Conservation (phyloP, 2,329 filamentous ascomycete genomes). For the Hypomyces perniciosus region DNA sequence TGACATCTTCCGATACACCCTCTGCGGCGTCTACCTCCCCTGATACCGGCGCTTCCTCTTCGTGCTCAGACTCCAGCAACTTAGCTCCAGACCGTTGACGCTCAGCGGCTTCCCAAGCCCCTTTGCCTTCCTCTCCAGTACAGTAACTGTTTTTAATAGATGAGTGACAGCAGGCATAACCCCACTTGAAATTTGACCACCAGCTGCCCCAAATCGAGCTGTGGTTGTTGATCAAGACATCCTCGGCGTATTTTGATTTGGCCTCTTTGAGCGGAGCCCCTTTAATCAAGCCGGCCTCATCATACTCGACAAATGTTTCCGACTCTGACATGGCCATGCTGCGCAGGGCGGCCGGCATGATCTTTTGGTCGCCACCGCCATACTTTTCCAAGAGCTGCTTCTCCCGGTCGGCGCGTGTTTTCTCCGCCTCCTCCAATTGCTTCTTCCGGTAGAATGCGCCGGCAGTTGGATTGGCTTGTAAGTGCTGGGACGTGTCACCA, state of each 20-base stretch:
- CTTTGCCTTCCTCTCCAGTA: slow-evolving; percentile 82
- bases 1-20: slow-evolving; percentile 25
- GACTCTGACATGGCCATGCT: slow-evolving; percentile 69
- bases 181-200: slow-evolving; percentile 96
- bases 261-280: slow-evolving; percentile 69
- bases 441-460: slow-evolving; percentile 80
- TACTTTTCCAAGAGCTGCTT: slow-evolving; percentile 76
- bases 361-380: slow-evolving; percentile 56
- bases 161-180: slow-evolving; percentile 91
- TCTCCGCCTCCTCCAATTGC: slow-evolving; percentile 66
- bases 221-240: slow-evolving; percentile 86
- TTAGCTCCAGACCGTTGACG: slow-evolving; percentile 45
- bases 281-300: slow-evolving; percentile 83
- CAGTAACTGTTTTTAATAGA: slow-evolving; percentile 96
- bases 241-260: slow-evolving; percentile 88
- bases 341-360: slow-evolving; percentile 55
- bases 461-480: slow-evolving; percentile 94
- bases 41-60: slow-evolving; percentile 22
- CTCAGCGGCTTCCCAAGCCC: slow-evolving; percentile 73
- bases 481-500: slow-evolving; percentile 72
- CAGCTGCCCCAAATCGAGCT: slow-evolving; percentile 91
- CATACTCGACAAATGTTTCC: slow-evolving; percentile 89
- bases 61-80: slow-evolving; percentile 28
- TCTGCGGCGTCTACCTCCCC: slow-evolving; percentile 23
- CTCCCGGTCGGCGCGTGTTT: slow-evolving; percentile 60